Evolutionary conservation across 2,329 filamentous ascomycete genomes (phyloP), one percentile per base, ranked within the genome.

Genomic region (Lachnellula willkommii): DNA sequence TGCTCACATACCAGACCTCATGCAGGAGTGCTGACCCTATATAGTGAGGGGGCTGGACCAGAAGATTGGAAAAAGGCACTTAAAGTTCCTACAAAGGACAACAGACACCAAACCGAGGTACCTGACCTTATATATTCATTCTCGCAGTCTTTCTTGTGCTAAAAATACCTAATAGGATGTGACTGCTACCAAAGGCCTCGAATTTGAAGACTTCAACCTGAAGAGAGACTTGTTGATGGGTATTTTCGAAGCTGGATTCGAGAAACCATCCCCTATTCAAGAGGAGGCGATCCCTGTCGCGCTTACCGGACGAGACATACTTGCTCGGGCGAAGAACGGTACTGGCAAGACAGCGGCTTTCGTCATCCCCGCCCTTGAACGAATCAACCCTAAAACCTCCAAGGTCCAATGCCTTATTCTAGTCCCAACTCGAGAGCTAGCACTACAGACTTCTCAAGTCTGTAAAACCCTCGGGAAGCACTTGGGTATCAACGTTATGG

Each of bases 401-500:
- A 97, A 97, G 77, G 95, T 94, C 59, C 94, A 99, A 78, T 92
- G 90, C 66, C 83, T 99, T 60, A 95, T 99, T 66, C 84, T 99
- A 55, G 94, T 99, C 46, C 95, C 94, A 37, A 99, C 94, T 61
- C 83, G 94, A 82, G 94, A 99, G 77, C 80, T 99, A 66, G 95
- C 95, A 54, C 87, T 99, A 74, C 94, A 99, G 74, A 99, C 94
- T 58, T 99, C 95, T 50, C 94, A 99, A 75, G 94, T 99, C 64
- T 99, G 94, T 84, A 99, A 97, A 79, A 96, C 88, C 12, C 83
- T 99, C 47, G 95, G 95, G 61, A 97, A 99, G 75, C 92, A 99
- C 70, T 85, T 99, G 42, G 91, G 91, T 55, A 82, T 99, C 75
- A 97, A 99, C 69, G 93, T 99, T 69, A 99, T 99, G 95, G 95